Conservation (phyloP, 2,329 filamentous ascomycete genomes). For the Penicillium sp. region DNA sequence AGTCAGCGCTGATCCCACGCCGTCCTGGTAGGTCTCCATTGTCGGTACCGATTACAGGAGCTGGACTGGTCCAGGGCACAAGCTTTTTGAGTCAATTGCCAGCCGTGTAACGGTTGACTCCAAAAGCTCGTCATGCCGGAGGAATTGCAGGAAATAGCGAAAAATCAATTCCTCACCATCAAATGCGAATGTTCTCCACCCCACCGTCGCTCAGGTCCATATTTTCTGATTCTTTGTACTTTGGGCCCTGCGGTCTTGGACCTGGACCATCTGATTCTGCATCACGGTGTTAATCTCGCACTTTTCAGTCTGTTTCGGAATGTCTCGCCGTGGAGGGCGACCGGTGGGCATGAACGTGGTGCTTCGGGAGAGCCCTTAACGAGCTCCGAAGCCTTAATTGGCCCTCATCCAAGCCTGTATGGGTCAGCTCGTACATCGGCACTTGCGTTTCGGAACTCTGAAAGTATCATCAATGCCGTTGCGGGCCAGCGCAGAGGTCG, state of each 20-base stretch:
- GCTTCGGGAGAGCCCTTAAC: not conserved
- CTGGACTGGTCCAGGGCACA: not conserved
- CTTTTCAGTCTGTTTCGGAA: slow-evolving; percentile 21
- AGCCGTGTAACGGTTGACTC: not conserved
- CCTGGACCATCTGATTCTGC: not conserved
- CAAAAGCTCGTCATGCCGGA: not conserved
- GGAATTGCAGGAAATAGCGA: not conserved
- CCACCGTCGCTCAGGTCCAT: not conserved
- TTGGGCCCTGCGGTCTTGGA: not conserved
- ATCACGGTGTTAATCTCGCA: slow-evolving; percentile 2
- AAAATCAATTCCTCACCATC: not conserved
- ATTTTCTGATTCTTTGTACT: not conserved
- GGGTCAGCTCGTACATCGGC: not conserved
- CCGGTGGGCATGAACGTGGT: not conserved
- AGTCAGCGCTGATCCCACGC: slow-evolving; percentile 12
- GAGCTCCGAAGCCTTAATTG: not conserved
- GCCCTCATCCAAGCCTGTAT: not conserved
- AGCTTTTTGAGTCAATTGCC: not conserved
- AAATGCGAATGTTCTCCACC: not conserved
- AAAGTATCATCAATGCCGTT: not conserved
- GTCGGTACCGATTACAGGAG: not conserved
- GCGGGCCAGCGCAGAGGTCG: not conserved
- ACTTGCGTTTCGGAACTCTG: not conserved
- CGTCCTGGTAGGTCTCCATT: not conserved
- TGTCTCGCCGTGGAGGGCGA: slow-evolving; percentile 11